Evolutionary conservation across 169 alveolate species (phyloP).

Genomic region (Neospora caninum): DNA sequence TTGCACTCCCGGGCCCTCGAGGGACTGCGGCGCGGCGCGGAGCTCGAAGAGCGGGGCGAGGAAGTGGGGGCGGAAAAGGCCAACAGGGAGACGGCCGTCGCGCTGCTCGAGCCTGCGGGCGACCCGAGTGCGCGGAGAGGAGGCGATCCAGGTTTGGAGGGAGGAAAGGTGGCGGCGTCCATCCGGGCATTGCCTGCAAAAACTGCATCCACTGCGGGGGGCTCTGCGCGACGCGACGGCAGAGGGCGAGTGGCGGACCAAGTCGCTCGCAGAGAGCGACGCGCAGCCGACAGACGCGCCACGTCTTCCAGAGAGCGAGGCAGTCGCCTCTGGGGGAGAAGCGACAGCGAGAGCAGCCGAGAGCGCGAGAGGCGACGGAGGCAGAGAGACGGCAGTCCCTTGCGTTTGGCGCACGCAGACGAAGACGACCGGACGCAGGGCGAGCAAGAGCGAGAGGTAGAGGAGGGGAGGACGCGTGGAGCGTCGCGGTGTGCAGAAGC

Average conservation of each 20-base stretch:
- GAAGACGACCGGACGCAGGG: background rate
- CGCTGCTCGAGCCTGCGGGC: no score
- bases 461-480: background rate
- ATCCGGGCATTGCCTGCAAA: background rate
- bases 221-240: background rate
- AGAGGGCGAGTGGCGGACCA: background rate
- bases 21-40: background rate
- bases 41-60: no score
- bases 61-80: no score
- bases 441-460: background rate
- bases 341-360: slow-evolving; percentile 3
- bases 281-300: background rate
- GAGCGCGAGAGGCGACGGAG: background rate
- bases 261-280: background rate
- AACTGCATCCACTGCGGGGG: background rate
- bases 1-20: background rate
- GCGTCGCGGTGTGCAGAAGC: background rate
- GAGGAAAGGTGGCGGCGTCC: background rate
- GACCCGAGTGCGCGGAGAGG: no score
- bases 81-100: no score
- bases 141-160: no score
- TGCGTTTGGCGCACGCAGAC: background rate
- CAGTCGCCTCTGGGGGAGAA: background rate
- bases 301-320: background rate
- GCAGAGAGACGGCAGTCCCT: background rate